Base-by-base conservation (phyloP, 768 basidiomycete genomes). In the Boletus rubescentipes region DNA sequence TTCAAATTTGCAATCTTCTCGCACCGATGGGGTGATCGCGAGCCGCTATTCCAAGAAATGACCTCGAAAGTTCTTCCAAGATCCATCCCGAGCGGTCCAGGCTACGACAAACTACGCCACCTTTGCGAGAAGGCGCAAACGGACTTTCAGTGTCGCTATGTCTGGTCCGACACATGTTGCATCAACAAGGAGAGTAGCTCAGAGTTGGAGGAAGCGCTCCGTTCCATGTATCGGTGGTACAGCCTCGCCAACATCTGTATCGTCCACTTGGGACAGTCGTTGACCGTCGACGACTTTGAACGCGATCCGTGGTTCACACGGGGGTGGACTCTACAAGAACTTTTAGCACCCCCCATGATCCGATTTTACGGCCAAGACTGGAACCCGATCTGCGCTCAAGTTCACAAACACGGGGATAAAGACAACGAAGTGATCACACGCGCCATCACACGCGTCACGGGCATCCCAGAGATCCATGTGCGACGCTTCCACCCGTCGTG, bases 161-260 rank as follows among this genome's bases (percentile, higher is more conserved):
- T 51, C 55, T 58, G 57, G 57, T 58, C 57, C 1, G 57, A 57
- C 30, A 58, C 55, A 1, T 55, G 51, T 34, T 54, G 49, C n/a
- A 50, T 55, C 38, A 55, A 45, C 36, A 55, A 55, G 43, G 49
- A 58, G 41, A 58, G 56, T 10, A 58, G 49, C 45, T 51, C 49
- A 10, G 58, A 59, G 32, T 16, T 58, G 11, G 57, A 49, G 9
- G 58, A 59, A 26, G 50, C 57, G 6, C 49, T 53, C 18, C 58
- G 49, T 3, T 59, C 57, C 46, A 63, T 61, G 43, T 60, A 50
- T 23, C 51, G 31, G 14, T 55, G 61, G 57, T 61, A 61, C 34
- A 61, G 47, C 30, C 41, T 59, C 4, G 61, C 61, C 23, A n/a
- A 60, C 15, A 31, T 60, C 45, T 60, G 52, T 4, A 63, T 63